A percentile compares a stretch with the other conserved stretches of the same genome.
Evolutionary conservation across 495 filamentous ascomycete species (phyloP).

Genomic region (Parmelia sp.): DNA sequence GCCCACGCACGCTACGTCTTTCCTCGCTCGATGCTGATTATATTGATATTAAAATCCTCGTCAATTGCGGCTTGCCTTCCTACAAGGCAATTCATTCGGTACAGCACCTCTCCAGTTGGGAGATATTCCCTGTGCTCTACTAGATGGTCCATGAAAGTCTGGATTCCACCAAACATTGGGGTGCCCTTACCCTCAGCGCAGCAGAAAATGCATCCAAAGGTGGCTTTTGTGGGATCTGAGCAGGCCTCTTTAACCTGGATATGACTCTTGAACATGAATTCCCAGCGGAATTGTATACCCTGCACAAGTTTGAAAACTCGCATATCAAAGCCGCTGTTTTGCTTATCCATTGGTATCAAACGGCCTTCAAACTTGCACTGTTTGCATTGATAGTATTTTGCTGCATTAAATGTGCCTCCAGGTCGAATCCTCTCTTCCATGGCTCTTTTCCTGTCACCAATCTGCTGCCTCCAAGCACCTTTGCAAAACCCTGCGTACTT

Average conservation of each 20-base stretch:
- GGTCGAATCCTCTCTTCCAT: slow-evolving; percentile 35
- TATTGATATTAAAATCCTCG: slow-evolving; percentile 42
- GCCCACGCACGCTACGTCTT: background rate
- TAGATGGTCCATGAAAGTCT: slow-evolving; percentile 43
- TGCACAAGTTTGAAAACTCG: slow-evolving; percentile 27
- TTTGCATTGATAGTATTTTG: slow-evolving; percentile 37
- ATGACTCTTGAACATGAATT: slow-evolving; percentile 48
- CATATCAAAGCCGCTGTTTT: slow-evolving; percentile 29
- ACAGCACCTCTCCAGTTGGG: slow-evolving; percentile 28
- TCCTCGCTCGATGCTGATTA: slow-evolving; percentile 23
- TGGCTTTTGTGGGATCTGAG: slow-evolving; percentile 21
- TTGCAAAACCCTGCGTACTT: slow-evolving; percentile 47
- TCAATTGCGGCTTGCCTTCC: slow-evolving; percentile 29
- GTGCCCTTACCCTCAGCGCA: slow-evolving; percentile 35
- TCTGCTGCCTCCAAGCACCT: slow-evolving; percentile 43
- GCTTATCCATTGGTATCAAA: slow-evolving; percentile 25
- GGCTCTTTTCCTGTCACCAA: slow-evolving; percentile 35
- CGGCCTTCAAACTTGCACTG: slow-evolving; percentile 42
- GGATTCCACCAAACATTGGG: slow-evolving; percentile 34
- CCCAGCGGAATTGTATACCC: slow-evolving; percentile 43
- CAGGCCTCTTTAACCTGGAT: slow-evolving; percentile 29
- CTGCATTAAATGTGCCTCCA: slow-evolving; percentile 32
- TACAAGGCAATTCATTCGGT: slow-evolving; percentile 32
- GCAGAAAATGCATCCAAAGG: slow-evolving; percentile 45
- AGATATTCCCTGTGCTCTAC: slow-evolving; percentile 31